These are phyloP conservation scores for Dryadomyces quercus-mongolicae DNA, from an alignment of 2,329 filamentous ascomycete genomes.

Conservation along the genomic window DNA sequence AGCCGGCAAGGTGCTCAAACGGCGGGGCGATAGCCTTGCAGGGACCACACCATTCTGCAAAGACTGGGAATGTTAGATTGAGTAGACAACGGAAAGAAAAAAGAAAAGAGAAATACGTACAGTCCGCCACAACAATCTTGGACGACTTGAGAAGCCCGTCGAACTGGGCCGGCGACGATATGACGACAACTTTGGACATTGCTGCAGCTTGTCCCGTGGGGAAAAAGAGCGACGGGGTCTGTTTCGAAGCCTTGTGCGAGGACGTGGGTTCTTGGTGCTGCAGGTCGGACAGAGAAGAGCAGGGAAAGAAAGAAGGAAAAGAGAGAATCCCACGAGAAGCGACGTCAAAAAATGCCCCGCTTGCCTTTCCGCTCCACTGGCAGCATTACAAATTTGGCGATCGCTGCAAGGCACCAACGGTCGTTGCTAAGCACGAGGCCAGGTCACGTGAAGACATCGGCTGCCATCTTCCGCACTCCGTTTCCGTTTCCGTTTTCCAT, in stretches of 20 bases:
- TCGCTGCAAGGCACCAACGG: slow-evolving; percentile 5
- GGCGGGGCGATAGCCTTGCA: slow-evolving; percentile 75
- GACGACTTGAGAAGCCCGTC: slow-evolving; percentile 56
- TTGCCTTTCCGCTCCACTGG: background rate
- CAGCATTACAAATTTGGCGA: background rate
- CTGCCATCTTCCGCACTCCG: background rate
- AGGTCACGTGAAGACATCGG: background rate
- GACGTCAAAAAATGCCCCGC: background rate
- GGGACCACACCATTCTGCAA: slow-evolving; percentile 74
- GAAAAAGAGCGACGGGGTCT: background rate
- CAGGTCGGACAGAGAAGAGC: background rate
- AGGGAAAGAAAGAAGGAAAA: background rate
- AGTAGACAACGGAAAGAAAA: background rate
- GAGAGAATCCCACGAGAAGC: background rate
- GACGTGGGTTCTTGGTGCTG: background rate
- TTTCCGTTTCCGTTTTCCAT: background rate
- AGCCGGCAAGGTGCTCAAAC: slow-evolving; percentile 63
- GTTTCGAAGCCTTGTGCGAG: background rate
- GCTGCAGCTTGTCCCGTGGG: background rate
- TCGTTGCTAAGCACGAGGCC: background rate
- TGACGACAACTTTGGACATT: slow-evolving; percentile 18
- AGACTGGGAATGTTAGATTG: slow-evolving; percentile 45
- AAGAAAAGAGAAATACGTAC: slow-evolving; percentile 40
- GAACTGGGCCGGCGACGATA: slow-evolving; percentile 49
- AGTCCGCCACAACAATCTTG: slow-evolving; percentile 75